A percentile compares a stretch with the other conserved stretches of the same genome.
Conservation (phyloP, 2,329 filamentous ascomycete genomes). For the Paraphoma sp. region DNA sequence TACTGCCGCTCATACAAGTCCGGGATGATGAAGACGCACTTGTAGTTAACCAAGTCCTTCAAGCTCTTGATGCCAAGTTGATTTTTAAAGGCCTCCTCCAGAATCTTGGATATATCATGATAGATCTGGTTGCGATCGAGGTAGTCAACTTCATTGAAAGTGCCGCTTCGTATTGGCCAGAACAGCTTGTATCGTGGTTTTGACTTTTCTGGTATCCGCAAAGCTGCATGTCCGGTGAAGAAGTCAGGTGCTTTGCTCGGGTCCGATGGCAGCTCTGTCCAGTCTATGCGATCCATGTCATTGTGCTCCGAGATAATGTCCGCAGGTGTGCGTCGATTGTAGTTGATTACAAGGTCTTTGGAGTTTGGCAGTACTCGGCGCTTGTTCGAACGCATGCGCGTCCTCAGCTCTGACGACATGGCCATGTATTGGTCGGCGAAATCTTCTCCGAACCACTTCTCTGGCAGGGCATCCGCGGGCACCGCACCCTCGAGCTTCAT, state of each 20-base stretch:
- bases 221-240: conserved; percentile 81
- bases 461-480: conserved; percentile 65
- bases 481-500: conserved; percentile 68
- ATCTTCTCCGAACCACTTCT: conserved; percentile 89
- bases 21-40: conserved; percentile 95
- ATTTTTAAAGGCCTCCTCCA: conserved; percentile 85
- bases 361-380: conserved; percentile 96
- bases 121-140: conserved; percentile 78
- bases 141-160: conserved; percentile 91
- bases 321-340: conserved; percentile 82
- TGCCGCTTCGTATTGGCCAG: conserved; percentile 88
- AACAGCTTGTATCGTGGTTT: conserved; percentile 88
- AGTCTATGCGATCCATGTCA: conserved; percentile 90
- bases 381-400: conserved; percentile 92
- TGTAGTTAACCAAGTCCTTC: conserved; percentile 87
- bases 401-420: conserved; percentile 85
- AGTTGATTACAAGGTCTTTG: conserved; percentile 93
- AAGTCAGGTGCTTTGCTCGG: conserved; percentile 70
- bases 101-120: conserved; percentile 84
- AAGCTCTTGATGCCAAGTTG: conserved; percentile 80
- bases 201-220: conserved; percentile 88
- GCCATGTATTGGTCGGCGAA: conserved; percentile 71
- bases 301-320: conserved; percentile 94
- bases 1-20: conserved; percentile 96
- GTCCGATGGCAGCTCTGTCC: conserved; percentile 79